These are phyloP conservation scores for Plasmodium gonderi DNA, from an alignment of 169 alveolate genomes.

Conservation along the genomic window DNA sequence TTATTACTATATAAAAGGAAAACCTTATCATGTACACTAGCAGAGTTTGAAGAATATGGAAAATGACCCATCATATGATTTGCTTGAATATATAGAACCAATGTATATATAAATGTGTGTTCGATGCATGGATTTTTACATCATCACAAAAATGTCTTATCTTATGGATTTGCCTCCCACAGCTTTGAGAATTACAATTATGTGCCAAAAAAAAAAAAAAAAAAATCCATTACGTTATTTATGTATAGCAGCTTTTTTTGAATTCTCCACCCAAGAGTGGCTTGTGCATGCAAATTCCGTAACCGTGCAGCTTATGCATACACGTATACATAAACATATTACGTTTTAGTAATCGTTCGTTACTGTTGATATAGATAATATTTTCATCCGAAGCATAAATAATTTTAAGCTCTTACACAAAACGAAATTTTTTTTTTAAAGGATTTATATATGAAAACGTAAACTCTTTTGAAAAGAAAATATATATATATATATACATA, in stretches of 20 bases:
- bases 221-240: too few species aligned
- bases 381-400: neutral
- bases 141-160: too few species aligned
- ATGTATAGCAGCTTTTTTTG: too few species aligned
- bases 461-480: neutral
- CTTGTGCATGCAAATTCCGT: neutral
- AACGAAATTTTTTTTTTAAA: neutral
- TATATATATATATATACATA: neutral
- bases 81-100: too few species aligned
- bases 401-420: neutral
- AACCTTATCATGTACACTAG: conserved; percentile 8
- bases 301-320: neutral
- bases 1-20: conserved; percentile 83
- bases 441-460: neutral
- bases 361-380: neutral
- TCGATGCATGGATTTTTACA: too few species aligned
- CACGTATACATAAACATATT: neutral
- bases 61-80: neutral
- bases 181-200: too few species aligned
- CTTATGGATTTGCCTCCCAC: too few species aligned
- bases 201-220: too few species aligned
- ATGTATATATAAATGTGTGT: too few species aligned
- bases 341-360: neutral
- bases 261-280: neutral
- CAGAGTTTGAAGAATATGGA: neutral